Percentiles rank a stretch among this genome's conserved stretches.
These are phyloP conservation scores for Beverwykella pulmonaria DNA, from an alignment of 495 filamentous ascomycete species.

Conservation along the genomic window DNA sequence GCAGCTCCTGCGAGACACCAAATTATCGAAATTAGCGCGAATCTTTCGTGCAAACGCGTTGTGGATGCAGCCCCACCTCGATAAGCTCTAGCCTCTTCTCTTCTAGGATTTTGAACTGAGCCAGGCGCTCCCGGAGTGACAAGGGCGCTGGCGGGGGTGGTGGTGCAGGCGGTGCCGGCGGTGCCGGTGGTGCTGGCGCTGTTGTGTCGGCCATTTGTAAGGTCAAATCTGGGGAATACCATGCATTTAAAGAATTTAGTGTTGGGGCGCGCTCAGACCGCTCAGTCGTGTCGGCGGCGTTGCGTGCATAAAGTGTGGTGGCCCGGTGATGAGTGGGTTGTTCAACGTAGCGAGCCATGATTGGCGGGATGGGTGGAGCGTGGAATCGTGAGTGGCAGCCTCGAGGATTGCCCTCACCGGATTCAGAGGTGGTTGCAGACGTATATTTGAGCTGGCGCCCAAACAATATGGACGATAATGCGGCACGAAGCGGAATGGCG, in stretches of 20 bases:
- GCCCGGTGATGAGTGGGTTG: slow-evolving; percentile 33
- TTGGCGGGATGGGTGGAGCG: slow-evolving; percentile 17
- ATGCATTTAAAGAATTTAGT: slow-evolving; percentile 14
- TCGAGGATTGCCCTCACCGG: slow-evolving; percentile 26
- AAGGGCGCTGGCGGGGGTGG: slow-evolving; percentile 5
- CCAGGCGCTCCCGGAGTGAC: slow-evolving; percentile 23
- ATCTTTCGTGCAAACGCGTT: background rate
- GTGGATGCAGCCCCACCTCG: slow-evolving; percentile 16
- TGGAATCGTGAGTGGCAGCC: slow-evolving; percentile 18
- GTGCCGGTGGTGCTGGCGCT: slow-evolving; percentile 2
- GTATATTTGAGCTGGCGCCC: slow-evolving; percentile 5
- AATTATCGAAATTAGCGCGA: background rate
- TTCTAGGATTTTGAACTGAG: slow-evolving; percentile 38
- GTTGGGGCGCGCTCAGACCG: slow-evolving; percentile 5
- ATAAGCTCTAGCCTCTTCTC: slow-evolving; percentile 36
- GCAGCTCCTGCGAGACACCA: slow-evolving; percentile 26
- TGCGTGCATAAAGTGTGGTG: slow-evolving; percentile 35
- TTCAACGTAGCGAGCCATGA: slow-evolving; percentile 35
- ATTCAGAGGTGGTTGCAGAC: slow-evolving; percentile 2
- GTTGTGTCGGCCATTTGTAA: slow-evolving; percentile 27
- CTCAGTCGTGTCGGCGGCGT: slow-evolving; percentile 27
- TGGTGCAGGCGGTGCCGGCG: background rate
- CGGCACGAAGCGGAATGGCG: slow-evolving; percentile 4
- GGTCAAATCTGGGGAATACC: slow-evolving; percentile 6
- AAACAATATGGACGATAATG: background rate